Evolutionary conservation across 2,329 filamentous ascomycete species (phyloP).

Genomic region (Allantophomopsis lycopodina): DNA sequence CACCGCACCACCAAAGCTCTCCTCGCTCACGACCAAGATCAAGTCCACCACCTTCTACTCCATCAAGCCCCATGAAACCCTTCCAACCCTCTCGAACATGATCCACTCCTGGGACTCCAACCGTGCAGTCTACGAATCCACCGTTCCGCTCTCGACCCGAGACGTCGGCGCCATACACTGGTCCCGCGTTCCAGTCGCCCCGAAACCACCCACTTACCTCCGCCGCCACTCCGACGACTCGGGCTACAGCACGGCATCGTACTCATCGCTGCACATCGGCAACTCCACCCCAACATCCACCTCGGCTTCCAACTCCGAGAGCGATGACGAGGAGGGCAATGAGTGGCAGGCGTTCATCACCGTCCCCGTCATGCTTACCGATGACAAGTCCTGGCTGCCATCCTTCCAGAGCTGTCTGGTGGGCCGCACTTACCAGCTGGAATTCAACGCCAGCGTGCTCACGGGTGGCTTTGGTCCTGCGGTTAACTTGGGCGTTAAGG

Average conservation of each 20-base stretch:
- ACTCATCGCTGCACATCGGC: constrained; percentile 10
- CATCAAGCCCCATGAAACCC: constrained; percentile 6
- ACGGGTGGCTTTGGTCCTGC: no score
- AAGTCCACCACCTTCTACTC: constrained; percentile 14
- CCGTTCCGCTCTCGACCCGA: constrained; percentile 14
- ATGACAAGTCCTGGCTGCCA: constrained; percentile 47
- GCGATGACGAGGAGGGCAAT: constrained; percentile 38
- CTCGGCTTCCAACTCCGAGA: background rate
- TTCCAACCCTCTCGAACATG: constrained; percentile 9
- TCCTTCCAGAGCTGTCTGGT: constrained; percentile 58
- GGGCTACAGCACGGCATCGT: constrained; percentile 12
- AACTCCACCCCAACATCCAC: background rate
- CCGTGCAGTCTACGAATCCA: constrained; percentile 11
- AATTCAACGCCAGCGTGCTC: no score
- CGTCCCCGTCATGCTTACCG: constrained; percentile 47
- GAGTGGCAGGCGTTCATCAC: constrained; percentile 34
- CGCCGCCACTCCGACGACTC: constrained; percentile 9
- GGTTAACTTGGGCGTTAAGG: no score
- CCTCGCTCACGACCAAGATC: constrained; percentile 15
- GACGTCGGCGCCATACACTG: constrained; percentile 17
- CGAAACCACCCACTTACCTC: constrained; percentile 6
- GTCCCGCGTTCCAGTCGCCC: constrained; percentile 5
- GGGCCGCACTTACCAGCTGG: constrained; percentile 46
- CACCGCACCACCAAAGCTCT: constrained; percentile 15
- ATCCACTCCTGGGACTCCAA: constrained; percentile 9